Conservation (phyloP, 495 filamentous ascomycete species). For the Neurospora pannonica region DNA sequence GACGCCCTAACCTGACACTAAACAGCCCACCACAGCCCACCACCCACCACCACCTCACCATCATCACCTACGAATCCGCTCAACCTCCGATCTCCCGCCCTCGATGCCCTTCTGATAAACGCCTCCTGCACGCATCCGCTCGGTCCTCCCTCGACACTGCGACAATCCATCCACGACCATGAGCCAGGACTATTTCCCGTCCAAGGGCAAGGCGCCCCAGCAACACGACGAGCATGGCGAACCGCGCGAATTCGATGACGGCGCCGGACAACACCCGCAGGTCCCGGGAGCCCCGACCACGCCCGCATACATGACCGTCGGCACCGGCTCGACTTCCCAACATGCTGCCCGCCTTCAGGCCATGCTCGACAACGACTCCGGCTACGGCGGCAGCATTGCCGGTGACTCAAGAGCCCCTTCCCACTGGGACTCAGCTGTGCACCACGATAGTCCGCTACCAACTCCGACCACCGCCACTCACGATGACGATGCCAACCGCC, state of each 20-base stretch:
- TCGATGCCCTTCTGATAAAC: background rate
- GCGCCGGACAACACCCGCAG: conserved; percentile 2
- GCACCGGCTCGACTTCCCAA: conserved; percentile 69
- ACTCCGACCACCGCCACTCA: conserved; percentile 18
- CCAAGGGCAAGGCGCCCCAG: conserved; percentile 28
- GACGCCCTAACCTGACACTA: background rate
- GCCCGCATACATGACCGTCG: conserved; percentile 80
- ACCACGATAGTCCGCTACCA: conserved; percentile 53
- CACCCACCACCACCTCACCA: background rate
- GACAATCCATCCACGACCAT: conserved; percentile 36
- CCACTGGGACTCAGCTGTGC: conserved; percentile 39
- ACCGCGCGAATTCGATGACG: conserved; percentile 12
- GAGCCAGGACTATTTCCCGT: conserved; percentile 62
- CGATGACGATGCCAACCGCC: conserved; percentile 26
- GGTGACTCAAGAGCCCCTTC: conserved; percentile 24
- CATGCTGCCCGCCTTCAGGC: conserved; percentile 56
- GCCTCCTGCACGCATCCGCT: background rate
- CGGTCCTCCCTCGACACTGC: background rate
- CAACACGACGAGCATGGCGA: conserved; percentile 11
- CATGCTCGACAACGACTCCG: conserved; percentile 77
- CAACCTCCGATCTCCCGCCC: background rate
- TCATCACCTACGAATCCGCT: background rate
- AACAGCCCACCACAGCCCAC: background rate
- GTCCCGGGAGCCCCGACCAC: conserved; percentile 19
- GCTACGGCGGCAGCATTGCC: conserved; percentile 71